Percentiles rank a stretch among this genome's conserved stretches.
These are phyloP conservation scores for Phytophthora cryptogea DNA, from an alignment of 352 stramenopile genomes.

Conservation along the genomic window DNA sequence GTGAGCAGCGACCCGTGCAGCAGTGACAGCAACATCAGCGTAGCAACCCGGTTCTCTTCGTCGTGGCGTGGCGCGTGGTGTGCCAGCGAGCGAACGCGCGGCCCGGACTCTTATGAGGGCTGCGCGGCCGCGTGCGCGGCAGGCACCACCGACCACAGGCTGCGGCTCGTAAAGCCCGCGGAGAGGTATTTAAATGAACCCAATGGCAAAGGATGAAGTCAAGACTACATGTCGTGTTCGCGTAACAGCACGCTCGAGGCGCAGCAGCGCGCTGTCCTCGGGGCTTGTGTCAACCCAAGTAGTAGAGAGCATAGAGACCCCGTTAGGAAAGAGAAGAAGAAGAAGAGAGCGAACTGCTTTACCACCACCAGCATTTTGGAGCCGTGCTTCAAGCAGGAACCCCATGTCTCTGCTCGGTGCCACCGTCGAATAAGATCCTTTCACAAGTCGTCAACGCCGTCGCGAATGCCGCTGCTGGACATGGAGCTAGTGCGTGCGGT, in stretches of 20 bases:
- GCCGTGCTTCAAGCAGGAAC: constrained; percentile 11
- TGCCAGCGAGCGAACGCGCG: background rate
- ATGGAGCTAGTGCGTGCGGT: constrained; percentile 43
- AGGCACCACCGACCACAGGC: constrained; percentile 2
- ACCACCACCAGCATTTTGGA: constrained; percentile 15
- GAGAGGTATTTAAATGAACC: constrained; percentile 49
- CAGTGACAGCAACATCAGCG: constrained; percentile 28
- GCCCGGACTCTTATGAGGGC: constrained; percentile 1
- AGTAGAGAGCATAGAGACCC: constrained; percentile 15
- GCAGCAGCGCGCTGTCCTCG: constrained; percentile 4
- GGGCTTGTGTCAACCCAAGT: constrained; percentile 16
- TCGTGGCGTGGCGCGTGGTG: constrained; percentile 15
- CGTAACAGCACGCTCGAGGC: constrained; percentile 8
- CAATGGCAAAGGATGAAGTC: constrained; percentile 42
- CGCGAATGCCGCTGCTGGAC: constrained; percentile 38
- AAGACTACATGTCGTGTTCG: constrained; percentile 36
- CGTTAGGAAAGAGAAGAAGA: constrained; percentile 16
- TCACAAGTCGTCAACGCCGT: background rate
- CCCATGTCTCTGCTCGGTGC: constrained; percentile 13
- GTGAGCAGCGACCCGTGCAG: constrained; percentile 22
- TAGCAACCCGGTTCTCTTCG: constrained; percentile 33
- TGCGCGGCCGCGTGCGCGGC: constrained; percentile 3
- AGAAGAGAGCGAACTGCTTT: constrained; percentile 17
- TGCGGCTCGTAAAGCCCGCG: constrained; percentile 27
- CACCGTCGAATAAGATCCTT: constrained; percentile 17